Evolutionary conservation across 2,329 filamentous ascomycete species (phyloP).

Genomic region (Taxawa tesnikishii): DNA sequence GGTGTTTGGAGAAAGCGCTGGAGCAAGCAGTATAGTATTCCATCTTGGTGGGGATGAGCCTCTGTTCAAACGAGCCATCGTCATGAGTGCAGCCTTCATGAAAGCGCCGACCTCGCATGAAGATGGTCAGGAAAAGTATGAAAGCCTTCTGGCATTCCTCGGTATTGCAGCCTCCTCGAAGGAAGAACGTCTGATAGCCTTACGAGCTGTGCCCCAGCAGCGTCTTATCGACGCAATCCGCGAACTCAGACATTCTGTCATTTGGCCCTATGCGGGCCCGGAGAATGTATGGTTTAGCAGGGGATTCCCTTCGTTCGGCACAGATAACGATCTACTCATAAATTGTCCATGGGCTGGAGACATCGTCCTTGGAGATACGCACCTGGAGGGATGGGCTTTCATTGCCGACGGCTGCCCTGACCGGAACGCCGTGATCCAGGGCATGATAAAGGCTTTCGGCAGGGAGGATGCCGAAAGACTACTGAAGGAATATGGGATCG

Average conservation of each 20-base stretch:
- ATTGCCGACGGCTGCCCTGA: conserved; percentile 8
- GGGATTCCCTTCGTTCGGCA: conserved; percentile 1
- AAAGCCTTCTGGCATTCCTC: conserved; percentile 25
- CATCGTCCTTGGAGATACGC: conserved; percentile 35
- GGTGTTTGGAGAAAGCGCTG: conserved; percentile 35
- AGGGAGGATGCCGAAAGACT: conserved; percentile 14
- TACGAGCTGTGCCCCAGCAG: conserved; percentile 21
- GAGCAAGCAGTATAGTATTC: conserved; percentile 23
- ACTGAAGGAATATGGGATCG: conserved; percentile 28
- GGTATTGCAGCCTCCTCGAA: conserved; percentile 23
- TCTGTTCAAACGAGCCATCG: conserved; percentile 29
- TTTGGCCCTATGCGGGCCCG: background rate
- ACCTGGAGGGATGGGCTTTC: conserved; percentile 28
- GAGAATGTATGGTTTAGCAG: background rate
- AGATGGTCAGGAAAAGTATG: conserved; percentile 28
- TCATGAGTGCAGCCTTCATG: conserved; percentile 31
- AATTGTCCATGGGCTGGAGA: conserved; percentile 28
- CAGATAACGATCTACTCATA: conserved; percentile 7
- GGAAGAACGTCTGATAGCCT: conserved; percentile 27
- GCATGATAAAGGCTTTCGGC: conserved; percentile 22
- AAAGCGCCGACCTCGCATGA: conserved; percentile 31
- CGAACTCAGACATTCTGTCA: conserved; percentile 12
- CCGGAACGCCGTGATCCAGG: conserved; percentile 10
- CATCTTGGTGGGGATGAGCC: conserved; percentile 21
- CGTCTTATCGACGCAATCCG: conserved; percentile 32